Evolutionary conservation across 1,284 basidiomycete species (phyloP).

Genomic region (Phylloboletellus chloephorus): DNA sequence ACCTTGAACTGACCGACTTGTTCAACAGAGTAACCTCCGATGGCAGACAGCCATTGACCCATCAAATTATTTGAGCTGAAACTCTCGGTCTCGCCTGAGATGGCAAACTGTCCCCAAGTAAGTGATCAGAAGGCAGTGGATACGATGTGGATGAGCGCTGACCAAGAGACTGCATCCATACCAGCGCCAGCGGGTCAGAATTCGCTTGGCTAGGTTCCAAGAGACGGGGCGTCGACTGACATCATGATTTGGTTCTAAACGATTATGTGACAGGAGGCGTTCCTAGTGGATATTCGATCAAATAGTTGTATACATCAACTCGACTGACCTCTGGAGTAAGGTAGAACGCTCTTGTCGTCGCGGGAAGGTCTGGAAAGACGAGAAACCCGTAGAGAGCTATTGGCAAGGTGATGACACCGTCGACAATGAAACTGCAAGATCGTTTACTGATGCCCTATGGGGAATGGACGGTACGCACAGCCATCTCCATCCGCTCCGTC

Average conservation of each 20-base stretch:
- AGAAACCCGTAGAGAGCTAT: conserved; percentile 70
- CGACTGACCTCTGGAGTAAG: conserved; percentile 48
- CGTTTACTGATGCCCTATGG: neutral
- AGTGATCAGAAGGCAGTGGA: neutral
- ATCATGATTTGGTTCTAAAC: conserved; percentile 39
- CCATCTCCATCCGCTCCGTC: conserved; percentile 69
- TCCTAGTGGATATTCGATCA: conserved; percentile 37
- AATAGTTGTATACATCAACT: neutral
- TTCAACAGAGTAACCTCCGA: conserved; percentile 56
- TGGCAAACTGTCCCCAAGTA: conserved; percentile 42
- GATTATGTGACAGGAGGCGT: conserved; percentile 45
- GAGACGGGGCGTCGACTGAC: conserved; percentile 42
- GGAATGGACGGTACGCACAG: conserved; percentile 39
- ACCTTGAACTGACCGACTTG: conserved; percentile 43
- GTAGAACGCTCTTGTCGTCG: conserved; percentile 62
- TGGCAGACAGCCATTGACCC: conserved; percentile 68
- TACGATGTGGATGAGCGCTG: conserved; percentile 15
- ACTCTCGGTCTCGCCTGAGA: conserved; percentile 65
- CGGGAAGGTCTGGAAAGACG: conserved; percentile 67
- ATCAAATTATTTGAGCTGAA: conserved; percentile 71
- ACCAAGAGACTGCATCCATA: conserved; percentile 62
- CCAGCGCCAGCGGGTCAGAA: conserved; percentile 65
- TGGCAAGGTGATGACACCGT: conserved; percentile 67
- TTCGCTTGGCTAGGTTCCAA: conserved; percentile 45
- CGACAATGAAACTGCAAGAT: conserved; percentile 57